Evolutionary conservation across 164 flowering plant genomes (phyloP).

Genomic region (Vitis labrusca): DNA sequence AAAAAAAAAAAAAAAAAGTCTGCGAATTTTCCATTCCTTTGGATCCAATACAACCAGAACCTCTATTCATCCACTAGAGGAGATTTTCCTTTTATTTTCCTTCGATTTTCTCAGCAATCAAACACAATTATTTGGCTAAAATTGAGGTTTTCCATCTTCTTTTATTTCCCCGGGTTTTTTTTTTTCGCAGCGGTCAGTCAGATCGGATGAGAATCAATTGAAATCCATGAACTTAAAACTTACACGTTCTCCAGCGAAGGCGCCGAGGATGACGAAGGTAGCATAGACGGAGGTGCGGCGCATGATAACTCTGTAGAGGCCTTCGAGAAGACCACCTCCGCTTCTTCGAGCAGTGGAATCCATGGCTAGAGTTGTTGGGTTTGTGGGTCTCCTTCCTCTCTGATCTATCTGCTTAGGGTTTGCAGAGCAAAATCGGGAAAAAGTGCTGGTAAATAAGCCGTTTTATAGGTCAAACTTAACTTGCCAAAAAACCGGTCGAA

Average conservation of each 20-base stretch:
- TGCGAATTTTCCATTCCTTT: not conserved
- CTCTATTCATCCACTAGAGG: no score
- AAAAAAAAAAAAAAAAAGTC: no score
- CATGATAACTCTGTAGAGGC: constrained; percentile 66
- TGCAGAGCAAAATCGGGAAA: not conserved
- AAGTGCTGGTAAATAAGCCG: no score
- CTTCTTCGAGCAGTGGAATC: constrained; percentile 38
- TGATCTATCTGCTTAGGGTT: constrained; percentile 17
- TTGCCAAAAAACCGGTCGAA: no score
- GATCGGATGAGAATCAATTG: not conserved
- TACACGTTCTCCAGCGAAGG: constrained; percentile 81
- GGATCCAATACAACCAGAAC: not conserved
- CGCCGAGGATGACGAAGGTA: constrained; percentile 80
- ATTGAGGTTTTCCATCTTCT: no score
- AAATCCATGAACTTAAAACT: not conserved
- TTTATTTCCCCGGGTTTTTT: no score
- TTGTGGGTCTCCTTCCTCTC: not conserved
- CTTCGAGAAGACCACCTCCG: constrained; percentile 55
- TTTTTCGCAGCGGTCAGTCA: no score
- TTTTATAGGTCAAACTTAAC: no score
- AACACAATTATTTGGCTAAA: not conserved
- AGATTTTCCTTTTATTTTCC: not conserved
- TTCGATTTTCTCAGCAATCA: not conserved
- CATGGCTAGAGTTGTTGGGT: constrained; percentile 26
- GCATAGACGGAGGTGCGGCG: constrained; percentile 81